Evolutionary conservation across 192 early-diverging fungal species (phyloP), one percentile per base, ranked within the genome.

Genomic region (Bifiguratus adelaidae): DNA sequence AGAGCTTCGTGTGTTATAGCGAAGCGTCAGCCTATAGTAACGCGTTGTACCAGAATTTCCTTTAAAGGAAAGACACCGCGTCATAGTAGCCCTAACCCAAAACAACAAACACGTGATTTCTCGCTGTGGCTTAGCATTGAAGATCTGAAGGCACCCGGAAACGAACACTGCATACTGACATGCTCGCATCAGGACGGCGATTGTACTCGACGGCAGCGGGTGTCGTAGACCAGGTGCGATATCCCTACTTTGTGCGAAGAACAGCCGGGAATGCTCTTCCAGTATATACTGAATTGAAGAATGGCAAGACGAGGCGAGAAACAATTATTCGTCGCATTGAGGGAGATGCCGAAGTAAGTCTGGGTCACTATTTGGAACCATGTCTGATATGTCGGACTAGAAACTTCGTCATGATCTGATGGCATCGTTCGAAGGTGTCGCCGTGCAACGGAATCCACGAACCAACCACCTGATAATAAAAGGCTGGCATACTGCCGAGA

Each of bases 311-410:
- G 11, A 75, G 76, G 37, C 48, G 55, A 33, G 63, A 79, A 46
- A 88, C 83, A 7, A 51, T 81, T 24, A 56, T 88, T 34, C 77
- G 82, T 37, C 78, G 81, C 22, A 74, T 88, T 27, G 74, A 84
- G 40, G 86, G 86, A 27, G 74, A 85, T 40, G 58, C 72, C 24
- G 57, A 68, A 44, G 79, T 72, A 67, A 47, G 48, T 40, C 16
- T 40, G 7, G 16, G 7, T 11, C 37, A 15, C 1, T 21, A 8
- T 40, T 21, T 40, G 7, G 15, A 15, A 0, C 37, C 32, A 34
- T 11, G 13, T 21, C 37, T 5, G 16, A 20, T 40, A 15, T 15
- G 5, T 7, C 37, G 37, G 37, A 40, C 30, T 70, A n/a, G 30
- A 35, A 18, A 25, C 34, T 65, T 34, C 43, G 37, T 28, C 15